Percentiles rank a stretch among this genome's conserved stretches.
Conservation (phyloP, 1,284 basidiomycete genomes). For the Boletus mariae region DNA sequence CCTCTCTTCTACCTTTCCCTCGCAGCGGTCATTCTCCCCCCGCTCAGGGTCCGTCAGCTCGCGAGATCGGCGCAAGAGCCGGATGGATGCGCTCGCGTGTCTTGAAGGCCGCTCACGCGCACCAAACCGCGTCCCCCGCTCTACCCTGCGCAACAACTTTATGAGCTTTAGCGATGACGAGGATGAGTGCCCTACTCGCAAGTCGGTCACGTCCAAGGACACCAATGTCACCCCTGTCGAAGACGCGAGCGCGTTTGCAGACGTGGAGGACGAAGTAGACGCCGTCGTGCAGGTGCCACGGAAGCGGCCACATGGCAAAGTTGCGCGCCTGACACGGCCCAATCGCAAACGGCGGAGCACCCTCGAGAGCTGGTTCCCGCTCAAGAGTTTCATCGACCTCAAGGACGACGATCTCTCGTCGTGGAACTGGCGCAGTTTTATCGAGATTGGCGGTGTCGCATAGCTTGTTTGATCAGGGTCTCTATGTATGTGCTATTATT, state of each 20-base stretch:
- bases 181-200: constrained; percentile 21
- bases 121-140: constrained; percentile 8
- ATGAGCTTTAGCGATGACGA: constrained; percentile 67
- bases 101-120: constrained; percentile 50
- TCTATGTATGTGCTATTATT: constrained; percentile 5
- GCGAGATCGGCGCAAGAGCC: constrained; percentile 33
- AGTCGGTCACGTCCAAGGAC: neutral
- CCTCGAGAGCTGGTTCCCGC: constrained; percentile 42
- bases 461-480: constrained; percentile 1
- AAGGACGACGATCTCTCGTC: constrained; percentile 44
- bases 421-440: constrained; percentile 60
- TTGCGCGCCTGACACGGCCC: constrained; percentile 1
- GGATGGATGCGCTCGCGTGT: constrained; percentile 54
- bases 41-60: constrained; percentile 37
- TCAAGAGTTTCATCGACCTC: constrained; percentile 63
- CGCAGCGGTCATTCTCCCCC: constrained; percentile 4
- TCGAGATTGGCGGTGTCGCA: constrained; percentile 48
- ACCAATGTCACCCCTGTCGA: constrained; percentile 2
- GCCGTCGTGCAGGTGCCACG: constrained; percentile 12
- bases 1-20: neutral
- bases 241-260: constrained; percentile 23
- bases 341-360: constrained; percentile 36
- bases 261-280: constrained; percentile 33
- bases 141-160: constrained; percentile 44
- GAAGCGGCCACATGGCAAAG: neutral